Percentiles rank a stretch among this genome's conserved stretches.
phyloP scores from a whole-genome alignment of 331 rosid genomes.

The Quercus tomentella region DNA sequence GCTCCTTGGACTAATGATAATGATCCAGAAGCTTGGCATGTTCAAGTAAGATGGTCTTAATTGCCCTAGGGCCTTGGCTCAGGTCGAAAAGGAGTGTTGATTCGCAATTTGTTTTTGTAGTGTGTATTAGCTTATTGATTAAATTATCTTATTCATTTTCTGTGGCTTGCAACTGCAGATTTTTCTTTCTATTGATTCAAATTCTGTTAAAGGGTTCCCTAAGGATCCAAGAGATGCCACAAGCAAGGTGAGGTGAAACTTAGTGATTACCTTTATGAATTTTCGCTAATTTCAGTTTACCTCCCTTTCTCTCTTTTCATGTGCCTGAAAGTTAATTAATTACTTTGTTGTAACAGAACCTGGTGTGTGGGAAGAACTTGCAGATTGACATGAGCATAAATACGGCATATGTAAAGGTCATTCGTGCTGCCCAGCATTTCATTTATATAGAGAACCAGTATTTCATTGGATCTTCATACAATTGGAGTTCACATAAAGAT shows the following conservation, averaged over 20 bases:
- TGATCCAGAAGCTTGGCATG: slow-evolving; percentile 92
- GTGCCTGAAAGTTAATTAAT: slow-evolving; percentile 8
- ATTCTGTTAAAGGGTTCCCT: slow-evolving; percentile 81
- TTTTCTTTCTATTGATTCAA: slow-evolving; percentile 93
- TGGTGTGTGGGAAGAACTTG: slow-evolving; percentile 91
- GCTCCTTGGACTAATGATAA: slow-evolving; percentile 33
- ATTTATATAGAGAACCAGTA: slow-evolving; percentile 94
- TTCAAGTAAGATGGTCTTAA: slow-evolving; percentile 55
- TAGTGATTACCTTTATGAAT: slow-evolving; percentile 19
- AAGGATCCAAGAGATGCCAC: slow-evolving; percentile 79
- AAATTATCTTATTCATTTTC: background rate
- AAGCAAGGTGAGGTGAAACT: slow-evolving; percentile 44
- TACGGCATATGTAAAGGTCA: slow-evolving; percentile 89
- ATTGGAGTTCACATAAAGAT: slow-evolving; percentile 75
- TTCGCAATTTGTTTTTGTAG: background rate
- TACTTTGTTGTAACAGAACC: slow-evolving; percentile 51
- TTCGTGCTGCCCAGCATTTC: slow-evolving; percentile 93
- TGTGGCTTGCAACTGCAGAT: slow-evolving; percentile 49
- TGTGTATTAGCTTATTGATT: background rate
- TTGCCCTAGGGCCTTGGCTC: background rate
- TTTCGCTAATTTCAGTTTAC: slow-evolving; percentile 7
- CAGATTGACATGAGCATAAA: slow-evolving; percentile 99
- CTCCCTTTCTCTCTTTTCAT: background rate
- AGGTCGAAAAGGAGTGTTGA: background rate
- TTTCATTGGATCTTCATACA: slow-evolving; percentile 90